phyloP scores from a whole-genome alignment of 2,329 filamentous ascomycete species.

The Lecanicillium sp. region DNA sequence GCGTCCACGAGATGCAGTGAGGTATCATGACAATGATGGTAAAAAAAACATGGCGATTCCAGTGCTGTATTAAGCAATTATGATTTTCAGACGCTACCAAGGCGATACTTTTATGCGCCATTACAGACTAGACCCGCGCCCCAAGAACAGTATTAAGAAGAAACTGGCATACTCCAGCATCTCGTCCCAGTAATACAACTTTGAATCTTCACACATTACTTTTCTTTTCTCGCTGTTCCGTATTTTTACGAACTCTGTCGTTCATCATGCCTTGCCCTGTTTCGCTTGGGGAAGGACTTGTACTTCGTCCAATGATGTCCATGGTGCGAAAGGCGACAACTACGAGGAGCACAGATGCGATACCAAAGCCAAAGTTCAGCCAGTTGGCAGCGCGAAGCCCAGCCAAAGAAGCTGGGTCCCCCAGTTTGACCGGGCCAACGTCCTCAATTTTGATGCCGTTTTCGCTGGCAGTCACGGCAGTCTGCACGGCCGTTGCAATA shows the following conservation, averaged over 20 bases:
- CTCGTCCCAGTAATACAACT: too few species aligned
- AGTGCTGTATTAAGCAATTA: too few species aligned
- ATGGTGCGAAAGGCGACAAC: slow-evolving; percentile 41
- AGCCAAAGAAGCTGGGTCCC: slow-evolving; percentile 38
- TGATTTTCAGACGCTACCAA: too few species aligned
- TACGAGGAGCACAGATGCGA: slow-evolving; percentile 35
- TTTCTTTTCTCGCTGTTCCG: too few species aligned
- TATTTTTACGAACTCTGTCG: not conserved
- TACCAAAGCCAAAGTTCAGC: slow-evolving; percentile 42
- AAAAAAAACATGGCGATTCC: too few species aligned
- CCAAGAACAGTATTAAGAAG: too few species aligned
- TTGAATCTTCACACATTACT: too few species aligned
- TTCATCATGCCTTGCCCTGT: slow-evolving; percentile 13
- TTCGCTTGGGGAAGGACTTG: slow-evolving; percentile 7
- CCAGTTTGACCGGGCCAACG: slow-evolving; percentile 30
- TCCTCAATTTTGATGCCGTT: slow-evolving; percentile 35
- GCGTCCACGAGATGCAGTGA: too few species aligned
- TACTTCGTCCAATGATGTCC: slow-evolving; percentile 41
- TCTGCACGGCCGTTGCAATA: slow-evolving; percentile 57
- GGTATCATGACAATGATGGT: too few species aligned
- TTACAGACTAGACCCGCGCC: too few species aligned
- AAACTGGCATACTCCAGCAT: too few species aligned
- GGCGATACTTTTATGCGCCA: too few species aligned
- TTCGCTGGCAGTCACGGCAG: slow-evolving; percentile 47
- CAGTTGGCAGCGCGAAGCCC: slow-evolving; percentile 44